Conservation (phyloP, 306 rosid genomes). For the Fragaria iinumae region DNA sequence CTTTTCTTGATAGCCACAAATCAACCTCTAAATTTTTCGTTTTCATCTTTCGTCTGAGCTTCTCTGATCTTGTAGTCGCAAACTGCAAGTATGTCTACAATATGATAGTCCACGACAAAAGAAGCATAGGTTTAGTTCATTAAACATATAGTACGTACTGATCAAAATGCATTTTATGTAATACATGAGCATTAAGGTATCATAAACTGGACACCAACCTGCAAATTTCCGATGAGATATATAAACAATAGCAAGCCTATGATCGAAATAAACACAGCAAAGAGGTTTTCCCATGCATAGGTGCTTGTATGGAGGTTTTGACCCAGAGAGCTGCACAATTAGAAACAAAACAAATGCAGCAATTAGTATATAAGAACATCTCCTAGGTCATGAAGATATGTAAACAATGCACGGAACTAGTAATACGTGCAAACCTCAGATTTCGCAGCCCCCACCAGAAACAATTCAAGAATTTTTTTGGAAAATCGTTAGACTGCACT, state of each 20-base stretch:
- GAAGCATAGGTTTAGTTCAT: background rate
- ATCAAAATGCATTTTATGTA: background rate
- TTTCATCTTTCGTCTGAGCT: constrained; percentile 2
- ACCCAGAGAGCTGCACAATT: background rate
- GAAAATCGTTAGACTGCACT: background rate
- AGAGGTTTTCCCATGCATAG: constrained; percentile 10
- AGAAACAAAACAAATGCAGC: background rate
- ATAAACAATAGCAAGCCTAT: background rate
- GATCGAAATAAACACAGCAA: constrained; percentile 1
- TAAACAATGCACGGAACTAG: background rate
- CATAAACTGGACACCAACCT: background rate
- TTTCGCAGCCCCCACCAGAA: constrained; percentile 10
- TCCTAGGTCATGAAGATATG: background rate
- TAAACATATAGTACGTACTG: background rate
- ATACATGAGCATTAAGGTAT: background rate
- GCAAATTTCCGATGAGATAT: constrained; percentile 6
- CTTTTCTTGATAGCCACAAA: background rate
- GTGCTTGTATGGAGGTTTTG: constrained; percentile 1
- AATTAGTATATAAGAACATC: background rate
- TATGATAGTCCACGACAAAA: background rate
- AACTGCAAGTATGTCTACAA: constrained; percentile 7
- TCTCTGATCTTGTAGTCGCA: constrained; percentile 5
- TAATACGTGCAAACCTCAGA: background rate
- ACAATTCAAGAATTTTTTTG: background rate
- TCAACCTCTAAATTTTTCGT: constrained; percentile 4